Conservation (phyloP, 805 yeast species). For the Starmerella asiatica region DNA sequence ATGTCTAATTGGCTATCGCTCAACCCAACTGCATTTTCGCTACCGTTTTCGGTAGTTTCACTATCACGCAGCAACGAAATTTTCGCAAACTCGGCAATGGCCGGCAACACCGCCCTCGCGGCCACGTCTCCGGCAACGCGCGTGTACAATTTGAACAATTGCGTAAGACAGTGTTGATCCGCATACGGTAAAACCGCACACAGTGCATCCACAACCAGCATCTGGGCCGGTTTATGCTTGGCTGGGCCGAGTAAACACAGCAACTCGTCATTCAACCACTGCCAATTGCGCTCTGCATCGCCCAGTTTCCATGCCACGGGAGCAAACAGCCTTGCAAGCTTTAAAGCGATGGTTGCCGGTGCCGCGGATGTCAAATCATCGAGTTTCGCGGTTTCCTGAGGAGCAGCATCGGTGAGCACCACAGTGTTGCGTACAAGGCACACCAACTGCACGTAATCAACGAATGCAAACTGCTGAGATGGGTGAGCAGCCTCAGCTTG, state of each 20-base stretch:
- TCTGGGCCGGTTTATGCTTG: slow-evolving; percentile 4
- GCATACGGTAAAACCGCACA: slow-evolving; percentile 8
- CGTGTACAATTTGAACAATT: slow-evolving; percentile 6
- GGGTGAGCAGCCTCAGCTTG: neutral
- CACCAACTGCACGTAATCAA: slow-evolving; percentile 7
- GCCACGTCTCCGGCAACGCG: slow-evolving; percentile 7
- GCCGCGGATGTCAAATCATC: neutral
- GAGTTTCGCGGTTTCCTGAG: neutral
- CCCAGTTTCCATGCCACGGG: too few species aligned
- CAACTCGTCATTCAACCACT: slow-evolving; percentile 2
- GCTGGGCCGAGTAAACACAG: slow-evolving; percentile 10
- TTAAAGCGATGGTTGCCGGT: slow-evolving; percentile 3
- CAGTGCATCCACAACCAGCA: slow-evolving; percentile 8
- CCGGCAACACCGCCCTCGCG: slow-evolving; percentile 6
- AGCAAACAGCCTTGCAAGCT: slow-evolving; percentile 9
- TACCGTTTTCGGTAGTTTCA: too few species aligned
- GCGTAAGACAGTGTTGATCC: slow-evolving; percentile 4
- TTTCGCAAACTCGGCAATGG: slow-evolving; percentile 9
- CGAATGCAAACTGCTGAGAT: neutral
- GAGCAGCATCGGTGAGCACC: neutral
- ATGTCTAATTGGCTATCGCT: slow-evolving; percentile 47
- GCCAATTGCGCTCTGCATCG: neutral
- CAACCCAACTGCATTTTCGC: too few species aligned
- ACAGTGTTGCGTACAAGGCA: slow-evolving; percentile 9
- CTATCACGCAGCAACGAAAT: neutral